Conservation (phyloP, 768 basidiomycete species). For the Glaciozyma martinii region DNA sequence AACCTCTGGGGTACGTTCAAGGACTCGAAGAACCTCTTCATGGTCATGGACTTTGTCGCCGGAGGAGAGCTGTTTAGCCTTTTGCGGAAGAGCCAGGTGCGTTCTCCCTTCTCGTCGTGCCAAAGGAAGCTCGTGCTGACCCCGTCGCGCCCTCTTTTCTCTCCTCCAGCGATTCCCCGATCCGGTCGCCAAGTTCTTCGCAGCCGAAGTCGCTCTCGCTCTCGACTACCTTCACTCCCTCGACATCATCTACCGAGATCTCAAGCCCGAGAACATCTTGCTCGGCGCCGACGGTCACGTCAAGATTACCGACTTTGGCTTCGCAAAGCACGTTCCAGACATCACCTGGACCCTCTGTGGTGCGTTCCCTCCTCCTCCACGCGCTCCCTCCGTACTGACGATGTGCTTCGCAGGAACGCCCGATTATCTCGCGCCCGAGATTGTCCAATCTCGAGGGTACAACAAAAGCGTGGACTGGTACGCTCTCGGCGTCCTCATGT, state of each 20-base stretch:
- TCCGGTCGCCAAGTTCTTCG: constrained; percentile 95
- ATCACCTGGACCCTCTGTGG: constrained; percentile 82
- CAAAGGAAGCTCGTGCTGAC: neutral
- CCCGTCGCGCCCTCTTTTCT: neutral
- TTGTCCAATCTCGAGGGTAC: constrained; percentile 94
- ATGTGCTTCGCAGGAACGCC: constrained; percentile 54
- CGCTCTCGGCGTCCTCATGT: constrained; percentile 94
- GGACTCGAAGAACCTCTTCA: constrained; percentile 92
- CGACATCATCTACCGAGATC: constrained; percentile 96
- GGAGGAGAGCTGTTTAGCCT: constrained; percentile 97
- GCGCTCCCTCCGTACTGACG: neutral
- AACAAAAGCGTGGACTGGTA: constrained; percentile 99
- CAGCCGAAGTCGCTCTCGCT: constrained; percentile 90
- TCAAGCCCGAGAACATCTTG: constrained; percentile 59
- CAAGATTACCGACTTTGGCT: constrained; percentile 95
- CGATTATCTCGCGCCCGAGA: constrained; percentile 95
- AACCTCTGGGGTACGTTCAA: constrained; percentile 89
- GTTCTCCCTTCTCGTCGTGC: neutral
- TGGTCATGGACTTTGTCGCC: constrained; percentile 61
- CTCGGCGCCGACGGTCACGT: constrained; percentile 59
- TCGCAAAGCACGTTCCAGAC: constrained; percentile 87
- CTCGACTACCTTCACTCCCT: constrained; percentile 91
- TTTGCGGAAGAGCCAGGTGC: constrained; percentile 49
- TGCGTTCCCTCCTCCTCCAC: constrained; percentile 36
- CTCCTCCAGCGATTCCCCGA: constrained; percentile 88